Percentiles rank a stretch among this genome's conserved stretches.
Evolutionary conservation across 768 basidiomycete genomes (phyloP).

Genomic region (Cubamyces sp.): DNA sequence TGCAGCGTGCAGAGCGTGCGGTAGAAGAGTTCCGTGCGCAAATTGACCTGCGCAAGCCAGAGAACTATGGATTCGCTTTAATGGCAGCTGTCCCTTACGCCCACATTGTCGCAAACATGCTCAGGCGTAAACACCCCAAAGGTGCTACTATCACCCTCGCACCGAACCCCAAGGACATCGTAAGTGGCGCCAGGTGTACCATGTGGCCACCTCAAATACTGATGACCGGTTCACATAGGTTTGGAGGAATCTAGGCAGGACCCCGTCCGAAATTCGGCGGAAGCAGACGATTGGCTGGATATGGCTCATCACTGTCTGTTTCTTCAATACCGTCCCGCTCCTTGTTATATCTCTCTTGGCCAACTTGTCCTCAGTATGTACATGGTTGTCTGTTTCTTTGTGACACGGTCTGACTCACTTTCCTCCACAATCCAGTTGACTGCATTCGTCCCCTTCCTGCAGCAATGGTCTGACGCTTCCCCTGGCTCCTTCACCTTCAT

Average conservation of each 20-base stretch:
- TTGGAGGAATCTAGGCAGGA: conserved; percentile 88
- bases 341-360: conserved; percentile 89
- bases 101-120: conserved; percentile 77
- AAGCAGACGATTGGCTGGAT: conserved; percentile 79
- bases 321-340: conserved; percentile 93
- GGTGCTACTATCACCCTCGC: conserved; percentile 75
- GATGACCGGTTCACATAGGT: conserved; percentile 49
- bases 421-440: conserved; percentile 48
- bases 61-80: conserved; percentile 91
- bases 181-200: conserved; percentile 39
- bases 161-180: conserved; percentile 89
- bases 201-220: not conserved
- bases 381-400: not conserved
- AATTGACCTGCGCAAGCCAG: conserved; percentile 75
- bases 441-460: conserved; percentile 73
- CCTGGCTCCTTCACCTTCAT: conserved; percentile 75
- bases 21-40: conserved; percentile 75
- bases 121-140: conserved; percentile 70
- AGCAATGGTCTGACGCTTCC: conserved; percentile 68
- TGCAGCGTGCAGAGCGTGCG: conserved; percentile 67
- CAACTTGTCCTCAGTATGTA: conserved; percentile 79
- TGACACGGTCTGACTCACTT: not conserved
- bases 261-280: conserved; percentile 64
- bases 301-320: conserved; percentile 78
- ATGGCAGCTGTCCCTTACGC: conserved; percentile 90